Percentiles rank a stretch among this genome's conserved stretches.
These are phyloP conservation scores for Mariannaea sp. DNA, from an alignment of 2,329 filamentous ascomycete species.

Conservation along the genomic window DNA sequence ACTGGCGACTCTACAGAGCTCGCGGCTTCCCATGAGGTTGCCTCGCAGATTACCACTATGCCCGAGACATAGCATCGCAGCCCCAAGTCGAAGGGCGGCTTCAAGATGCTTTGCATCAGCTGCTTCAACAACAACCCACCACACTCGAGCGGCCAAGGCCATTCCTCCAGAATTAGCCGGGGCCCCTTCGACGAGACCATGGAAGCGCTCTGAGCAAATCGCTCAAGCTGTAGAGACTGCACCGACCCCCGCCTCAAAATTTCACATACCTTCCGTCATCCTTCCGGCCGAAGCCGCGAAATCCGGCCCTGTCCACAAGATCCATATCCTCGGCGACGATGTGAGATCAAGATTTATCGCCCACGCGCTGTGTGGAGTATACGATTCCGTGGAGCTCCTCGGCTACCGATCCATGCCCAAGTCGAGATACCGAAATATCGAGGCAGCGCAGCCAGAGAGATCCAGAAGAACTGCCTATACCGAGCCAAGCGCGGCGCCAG, in stretches of 20 bases:
- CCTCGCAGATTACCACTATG: conserved; percentile 45
- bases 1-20: conserved; percentile 45
- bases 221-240: conserved; percentile 21
- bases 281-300: conserved; percentile 41
- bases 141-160: conserved; percentile 30
- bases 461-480: conserved; percentile 24
- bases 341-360: conserved; percentile 48
- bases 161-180: conserved; percentile 29
- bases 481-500: conserved; percentile 31
- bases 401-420: conserved; percentile 35
- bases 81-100: conserved; percentile 45
- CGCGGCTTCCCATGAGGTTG: conserved; percentile 53
- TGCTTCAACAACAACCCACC: conserved; percentile 30
- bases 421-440: conserved; percentile 41
- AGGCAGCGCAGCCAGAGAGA: conserved; percentile 29
- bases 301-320: conserved; percentile 44
- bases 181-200: conserved; percentile 29
- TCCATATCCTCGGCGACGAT: conserved; percentile 50
- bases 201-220: conserved; percentile 16
- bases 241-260: conserved; percentile 30
- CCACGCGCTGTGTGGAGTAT: conserved; percentile 48
- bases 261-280: conserved; percentile 45
- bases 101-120: conserved; percentile 41
- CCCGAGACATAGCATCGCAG: conserved; percentile 45
- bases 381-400: conserved; percentile 47